Conservation (phyloP, 1,284 basidiomycete species). For the Boletus semigastroideus region DNA sequence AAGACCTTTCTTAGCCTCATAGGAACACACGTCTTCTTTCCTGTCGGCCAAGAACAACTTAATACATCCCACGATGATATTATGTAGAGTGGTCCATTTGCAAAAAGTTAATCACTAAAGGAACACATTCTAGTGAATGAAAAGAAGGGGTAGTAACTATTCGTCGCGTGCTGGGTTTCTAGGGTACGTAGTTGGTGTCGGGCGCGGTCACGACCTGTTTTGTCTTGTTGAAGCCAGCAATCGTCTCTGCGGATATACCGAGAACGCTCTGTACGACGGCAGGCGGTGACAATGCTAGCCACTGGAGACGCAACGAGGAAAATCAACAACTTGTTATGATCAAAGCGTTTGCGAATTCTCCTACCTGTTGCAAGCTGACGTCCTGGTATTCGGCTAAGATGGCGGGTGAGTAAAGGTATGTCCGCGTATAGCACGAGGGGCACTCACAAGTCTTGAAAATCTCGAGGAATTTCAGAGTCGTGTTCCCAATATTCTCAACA, state of each 20-base stretch:
- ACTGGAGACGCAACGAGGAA: constrained; percentile 28
- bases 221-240: constrained; percentile 35
- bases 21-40: too few species aligned
- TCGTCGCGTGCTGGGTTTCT: too few species aligned
- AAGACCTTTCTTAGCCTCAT: too few species aligned
- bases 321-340: neutral
- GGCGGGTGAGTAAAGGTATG: too few species aligned
- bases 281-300: constrained; percentile 53
- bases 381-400: constrained; percentile 46
- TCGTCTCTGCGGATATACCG: constrained; percentile 41
- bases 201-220: constrained; percentile 30
- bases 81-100: too few species aligned
- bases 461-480: constrained; percentile 55
- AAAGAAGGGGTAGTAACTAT: too few species aligned
- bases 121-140: too few species aligned
- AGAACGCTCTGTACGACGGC: constrained; percentile 52
- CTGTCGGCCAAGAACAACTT: too few species aligned
- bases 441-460: constrained; percentile 53
- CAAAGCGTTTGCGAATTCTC: constrained; percentile 30
- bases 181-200: too few species aligned
- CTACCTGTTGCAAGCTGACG: constrained; percentile 57
- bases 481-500: constrained; percentile 63
- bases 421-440: neutral
- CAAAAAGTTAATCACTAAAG: too few species aligned
- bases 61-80: too few species aligned